Base-by-base conservation (phyloP, 805 yeast species). In the Saccharomycopsis sp. region DNA sequence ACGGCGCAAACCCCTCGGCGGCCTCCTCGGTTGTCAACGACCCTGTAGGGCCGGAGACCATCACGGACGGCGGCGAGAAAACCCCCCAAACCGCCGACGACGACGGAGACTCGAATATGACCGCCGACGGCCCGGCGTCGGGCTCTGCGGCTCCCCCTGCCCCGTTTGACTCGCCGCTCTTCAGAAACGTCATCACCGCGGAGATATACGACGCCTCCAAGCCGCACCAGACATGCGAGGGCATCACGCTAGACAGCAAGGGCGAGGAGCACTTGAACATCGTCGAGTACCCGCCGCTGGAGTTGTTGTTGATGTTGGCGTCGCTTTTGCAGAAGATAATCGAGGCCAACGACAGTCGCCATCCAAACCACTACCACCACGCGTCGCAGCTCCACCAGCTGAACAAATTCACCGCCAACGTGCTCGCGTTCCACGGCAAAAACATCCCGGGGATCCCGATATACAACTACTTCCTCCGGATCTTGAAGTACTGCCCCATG, bases 401-500 rank as follows among this genome's bases (percentile, higher is more conserved):
- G 41, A 78, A 81, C 64, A 77, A 76, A 62, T 83, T 81, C 63
- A 73, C 82, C 15, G 87, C 85, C 2, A 84, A 83, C 60, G 89
- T 92, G 2, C 74, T 92, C 58, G 94, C 97, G 51, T 94, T 94
- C 70, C 97, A 91, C 70, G 99, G 99, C 16, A 84, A 96, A 59
- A 95, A 92, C 68, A 85, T 94, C 8, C 99, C 99, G 1, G 97
- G 95, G n/a, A 94, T 94, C 56, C 82, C 91, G 12, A 78, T 94
- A 52, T 91, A 90, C 66, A 94, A 96, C 20, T 94, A 94, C 69
- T 77, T 94, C 60, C 81, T 89, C 50, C 83, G 99, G 67, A 92
- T 94, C 29, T 81, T 92, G 69, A 92, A 92, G 71, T 94, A 94
- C 73, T 94, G 99, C 70, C 98, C 99, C 0, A 94, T 94, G n/a